Conservation (phyloP, 768 basidiomycete species). For the Ramaria rubella region DNA sequence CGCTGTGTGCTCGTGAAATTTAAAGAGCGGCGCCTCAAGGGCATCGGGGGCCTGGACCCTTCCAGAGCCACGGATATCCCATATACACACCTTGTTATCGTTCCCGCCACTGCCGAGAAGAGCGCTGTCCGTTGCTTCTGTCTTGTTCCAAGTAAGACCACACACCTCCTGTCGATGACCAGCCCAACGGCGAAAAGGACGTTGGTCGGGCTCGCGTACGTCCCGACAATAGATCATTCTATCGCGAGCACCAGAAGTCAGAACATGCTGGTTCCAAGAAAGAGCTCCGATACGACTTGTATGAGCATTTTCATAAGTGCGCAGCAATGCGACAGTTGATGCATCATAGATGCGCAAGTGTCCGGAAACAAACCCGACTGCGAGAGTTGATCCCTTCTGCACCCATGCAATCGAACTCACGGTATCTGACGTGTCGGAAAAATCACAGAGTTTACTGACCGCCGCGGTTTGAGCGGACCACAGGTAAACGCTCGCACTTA, state of each 20-base stretch:
- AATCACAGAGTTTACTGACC: slow-evolving; percentile 87
- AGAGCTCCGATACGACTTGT: slow-evolving; percentile 85
- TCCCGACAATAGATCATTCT: slow-evolving; percentile 89
- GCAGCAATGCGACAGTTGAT: slow-evolving; percentile 58
- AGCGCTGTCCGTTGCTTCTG: slow-evolving; percentile 39
- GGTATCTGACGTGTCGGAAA: slow-evolving; percentile 53
- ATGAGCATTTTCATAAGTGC: slow-evolving; percentile 84
- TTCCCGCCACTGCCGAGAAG: slow-evolving; percentile 91
- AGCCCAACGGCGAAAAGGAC: slow-evolving; percentile 64
- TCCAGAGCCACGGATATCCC: slow-evolving; percentile 70
- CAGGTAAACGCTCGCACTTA: slow-evolving; percentile 88
- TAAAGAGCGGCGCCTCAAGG: slow-evolving; percentile 72
- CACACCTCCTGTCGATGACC: slow-evolving; percentile 94
- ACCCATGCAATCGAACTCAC: slow-evolving; percentile 93
- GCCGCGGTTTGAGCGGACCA: slow-evolving; percentile 94
- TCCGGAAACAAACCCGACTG: slow-evolving; percentile 88
- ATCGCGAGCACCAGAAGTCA: slow-evolving; percentile 89
- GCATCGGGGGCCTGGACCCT: slow-evolving; percentile 20
- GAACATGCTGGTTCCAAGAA: slow-evolving; percentile 85
- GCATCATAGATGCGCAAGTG: slow-evolving; percentile 93
- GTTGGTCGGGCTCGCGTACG: slow-evolving; percentile 62
- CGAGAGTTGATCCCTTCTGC: slow-evolving; percentile 82
- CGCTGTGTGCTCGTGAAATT: slow-evolving; percentile 94
- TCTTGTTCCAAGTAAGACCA: slow-evolving; percentile 83
- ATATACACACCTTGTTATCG: slow-evolving; percentile 98